Evolutionary conservation across 345 rosid genomes (phyloP).

Genomic region (Raphanus raphanistrum): DNA sequence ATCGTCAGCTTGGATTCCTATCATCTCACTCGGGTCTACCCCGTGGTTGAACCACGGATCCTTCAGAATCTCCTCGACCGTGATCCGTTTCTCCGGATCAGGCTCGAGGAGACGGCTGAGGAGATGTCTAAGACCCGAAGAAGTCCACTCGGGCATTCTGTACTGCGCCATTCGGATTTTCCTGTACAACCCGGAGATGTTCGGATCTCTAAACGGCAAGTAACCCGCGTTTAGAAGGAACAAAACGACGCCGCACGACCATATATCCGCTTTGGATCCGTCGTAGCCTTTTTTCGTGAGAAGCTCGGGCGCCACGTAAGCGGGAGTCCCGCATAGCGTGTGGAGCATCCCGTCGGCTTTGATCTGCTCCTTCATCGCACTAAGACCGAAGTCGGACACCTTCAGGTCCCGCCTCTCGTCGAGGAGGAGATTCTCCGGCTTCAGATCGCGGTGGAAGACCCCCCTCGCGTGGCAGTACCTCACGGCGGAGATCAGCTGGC

Average conservation of each 20-base stretch:
- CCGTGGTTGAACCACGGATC: constrained; percentile 71
- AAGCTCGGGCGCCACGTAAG: constrained; percentile 27
- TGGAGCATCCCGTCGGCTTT: constrained; percentile 66
- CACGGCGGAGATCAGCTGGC: constrained; percentile 69
- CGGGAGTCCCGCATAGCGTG: constrained; percentile 65
- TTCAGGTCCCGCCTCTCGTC: constrained; percentile 67
- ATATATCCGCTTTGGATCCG: constrained; percentile 67
- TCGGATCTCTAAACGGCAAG: constrained; percentile 61
- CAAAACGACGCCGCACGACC: constrained; percentile 79
- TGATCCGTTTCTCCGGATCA: constrained; percentile 57
- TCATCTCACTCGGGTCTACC: constrained; percentile 38
- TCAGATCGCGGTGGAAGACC: constrained; percentile 75
- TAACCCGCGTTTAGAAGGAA: constrained; percentile 76
- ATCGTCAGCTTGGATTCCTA: constrained; percentile 40
- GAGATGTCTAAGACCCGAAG: constrained; percentile 52
- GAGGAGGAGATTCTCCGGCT: constrained; percentile 72
- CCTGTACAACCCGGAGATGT: constrained; percentile 49
- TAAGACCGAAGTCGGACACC: constrained; percentile 76
- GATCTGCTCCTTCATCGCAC: constrained; percentile 63
- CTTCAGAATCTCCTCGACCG: constrained; percentile 55
- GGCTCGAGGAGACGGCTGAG: constrained; percentile 60
- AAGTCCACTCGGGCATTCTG: constrained; percentile 68
- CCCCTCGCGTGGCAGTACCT: constrained; percentile 70
- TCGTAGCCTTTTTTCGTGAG: constrained; percentile 76
- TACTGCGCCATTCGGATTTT: constrained; percentile 69